Evolutionary conservation across 1,284 basidiomycete genomes (phyloP).

Genomic region (Austropuccinia psidii): DNA sequence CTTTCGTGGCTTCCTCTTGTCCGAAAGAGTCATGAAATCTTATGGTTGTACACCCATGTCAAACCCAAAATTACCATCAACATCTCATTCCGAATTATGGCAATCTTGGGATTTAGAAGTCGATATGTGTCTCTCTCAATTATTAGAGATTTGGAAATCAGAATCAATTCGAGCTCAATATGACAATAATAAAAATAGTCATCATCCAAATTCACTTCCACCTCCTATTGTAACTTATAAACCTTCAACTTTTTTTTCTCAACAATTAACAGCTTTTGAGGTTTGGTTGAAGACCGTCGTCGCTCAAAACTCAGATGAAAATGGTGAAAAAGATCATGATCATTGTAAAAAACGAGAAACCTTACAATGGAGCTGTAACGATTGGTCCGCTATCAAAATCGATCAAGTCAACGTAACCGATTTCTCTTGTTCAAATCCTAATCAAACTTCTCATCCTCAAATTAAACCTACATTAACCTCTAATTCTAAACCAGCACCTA

Average conservation of each 20-base stretch:
- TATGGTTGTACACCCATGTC: constrained; percentile 38
- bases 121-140: constrained; percentile 35
- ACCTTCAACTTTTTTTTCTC: constrained; percentile 30
- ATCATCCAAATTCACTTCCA: constrained; percentile 14
- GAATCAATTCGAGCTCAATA: constrained; percentile 10
- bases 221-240: constrained; percentile 21
- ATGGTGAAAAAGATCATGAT: constrained; percentile 30
- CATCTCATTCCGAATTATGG: constrained; percentile 34
- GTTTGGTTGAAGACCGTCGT: constrained; percentile 31
- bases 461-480: not conserved
- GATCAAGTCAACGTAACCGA: constrained; percentile 19
- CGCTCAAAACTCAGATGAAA: constrained; percentile 23
- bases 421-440: constrained; percentile 18
- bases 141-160: constrained; percentile 28
- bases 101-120: constrained; percentile 36
- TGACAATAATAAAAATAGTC: constrained; percentile 1
- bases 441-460: not conserved
- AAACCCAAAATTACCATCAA: constrained; percentile 22
- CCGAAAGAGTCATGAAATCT: constrained; percentile 32
- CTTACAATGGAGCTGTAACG: constrained; percentile 31
- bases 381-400: constrained; percentile 29
- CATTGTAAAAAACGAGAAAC: constrained; percentile 1
- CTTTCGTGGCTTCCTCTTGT: constrained; percentile 32
- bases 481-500: not conserved
- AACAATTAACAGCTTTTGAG: constrained; percentile 36